These are phyloP conservation scores for Porphyra umbilicalis DNA, from an alignment of 31 red algal genomes.

Conservation along the genomic window DNA sequence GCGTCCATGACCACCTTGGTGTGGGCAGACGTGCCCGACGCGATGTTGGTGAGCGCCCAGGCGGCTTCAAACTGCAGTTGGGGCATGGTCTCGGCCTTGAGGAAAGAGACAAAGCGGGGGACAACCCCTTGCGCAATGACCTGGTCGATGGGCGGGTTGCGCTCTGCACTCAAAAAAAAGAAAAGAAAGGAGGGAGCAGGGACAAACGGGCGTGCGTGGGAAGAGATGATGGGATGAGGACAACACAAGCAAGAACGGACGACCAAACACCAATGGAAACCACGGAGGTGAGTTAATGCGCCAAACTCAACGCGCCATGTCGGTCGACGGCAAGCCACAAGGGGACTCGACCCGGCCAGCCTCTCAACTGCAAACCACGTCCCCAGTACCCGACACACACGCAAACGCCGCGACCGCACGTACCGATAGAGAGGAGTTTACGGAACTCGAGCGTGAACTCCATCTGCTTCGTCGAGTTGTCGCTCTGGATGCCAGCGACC, in stretches of 20 bases:
- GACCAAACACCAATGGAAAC: too few relatives aligned
- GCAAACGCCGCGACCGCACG: too few relatives aligned
- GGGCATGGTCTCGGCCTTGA: constrained; percentile 47
- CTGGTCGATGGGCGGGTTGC: constrained; percentile 84
- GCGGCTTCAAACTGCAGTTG: constrained; percentile 95
- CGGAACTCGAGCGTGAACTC: constrained; percentile 72
- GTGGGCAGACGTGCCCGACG: constrained; percentile 78
- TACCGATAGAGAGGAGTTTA: constrained; percentile 45
- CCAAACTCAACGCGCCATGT: too few relatives aligned
- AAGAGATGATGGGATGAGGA: too few relatives aligned
- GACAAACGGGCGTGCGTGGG: too few relatives aligned
- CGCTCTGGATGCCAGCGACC: constrained; percentile 55
- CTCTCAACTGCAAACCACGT: too few relatives aligned
- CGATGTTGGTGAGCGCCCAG: constrained; percentile 96
- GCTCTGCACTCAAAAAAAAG: constrained; percentile 14
- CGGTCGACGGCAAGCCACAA: too few relatives aligned
- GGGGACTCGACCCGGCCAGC: too few relatives aligned
- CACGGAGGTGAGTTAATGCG: too few relatives aligned
- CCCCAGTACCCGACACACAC: too few relatives aligned
- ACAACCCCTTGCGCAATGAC: constrained; percentile 87
- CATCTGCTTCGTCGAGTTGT: constrained; percentile 37
- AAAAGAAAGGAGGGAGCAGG: neutral
- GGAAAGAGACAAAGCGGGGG: constrained; percentile 79
- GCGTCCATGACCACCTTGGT: constrained; percentile 77
- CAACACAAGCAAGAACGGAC: too few relatives aligned